Conservation (phyloP, 805 yeast species). For the Candida verbasci region DNA sequence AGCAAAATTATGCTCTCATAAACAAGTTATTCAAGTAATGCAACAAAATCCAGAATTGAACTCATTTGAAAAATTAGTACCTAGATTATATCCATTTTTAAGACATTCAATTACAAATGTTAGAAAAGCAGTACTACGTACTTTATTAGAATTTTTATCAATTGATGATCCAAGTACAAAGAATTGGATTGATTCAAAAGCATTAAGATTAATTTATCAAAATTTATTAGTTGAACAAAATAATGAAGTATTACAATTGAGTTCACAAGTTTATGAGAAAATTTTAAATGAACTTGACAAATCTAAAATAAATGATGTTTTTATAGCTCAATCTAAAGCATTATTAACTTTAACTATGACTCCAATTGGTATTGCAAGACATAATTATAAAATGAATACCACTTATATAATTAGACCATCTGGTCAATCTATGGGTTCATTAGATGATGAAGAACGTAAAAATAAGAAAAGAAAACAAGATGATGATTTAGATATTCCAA, state of each 20-base stretch:
- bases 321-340: slow-evolving; percentile 55
- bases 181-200: slow-evolving; percentile 74
- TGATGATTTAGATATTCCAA: slow-evolving; percentile 37
- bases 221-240: slow-evolving; percentile 89
- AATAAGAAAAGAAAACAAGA: slow-evolving; percentile 47
- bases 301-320: slow-evolving; percentile 40
- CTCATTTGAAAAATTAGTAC: slow-evolving; percentile 75
- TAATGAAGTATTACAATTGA: slow-evolving; percentile 58
- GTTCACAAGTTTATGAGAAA: slow-evolving; percentile 56
- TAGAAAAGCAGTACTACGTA: slow-evolving; percentile 78
- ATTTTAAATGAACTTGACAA: slow-evolving; percentile 45
- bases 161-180: slow-evolving; percentile 47
- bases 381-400: slow-evolving; percentile 78
- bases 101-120: slow-evolving; percentile 93
- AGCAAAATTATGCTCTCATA: slow-evolving; percentile 80
- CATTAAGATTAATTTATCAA: slow-evolving; percentile 76
- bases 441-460: slow-evolving; percentile 26
- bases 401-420: slow-evolving; percentile 76
- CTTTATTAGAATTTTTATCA: slow-evolving; percentile 71
- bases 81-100: slow-evolving; percentile 85
- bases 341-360: slow-evolving; percentile 72
- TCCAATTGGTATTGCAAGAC: slow-evolving; percentile 91
- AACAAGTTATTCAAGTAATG: slow-evolving; percentile 69
- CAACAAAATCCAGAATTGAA: slow-evolving; percentile 53
- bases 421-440: slow-evolving; percentile 41